Conservation (phyloP, 352 stramenopile species). For the Blastocystis sp. region DNA sequence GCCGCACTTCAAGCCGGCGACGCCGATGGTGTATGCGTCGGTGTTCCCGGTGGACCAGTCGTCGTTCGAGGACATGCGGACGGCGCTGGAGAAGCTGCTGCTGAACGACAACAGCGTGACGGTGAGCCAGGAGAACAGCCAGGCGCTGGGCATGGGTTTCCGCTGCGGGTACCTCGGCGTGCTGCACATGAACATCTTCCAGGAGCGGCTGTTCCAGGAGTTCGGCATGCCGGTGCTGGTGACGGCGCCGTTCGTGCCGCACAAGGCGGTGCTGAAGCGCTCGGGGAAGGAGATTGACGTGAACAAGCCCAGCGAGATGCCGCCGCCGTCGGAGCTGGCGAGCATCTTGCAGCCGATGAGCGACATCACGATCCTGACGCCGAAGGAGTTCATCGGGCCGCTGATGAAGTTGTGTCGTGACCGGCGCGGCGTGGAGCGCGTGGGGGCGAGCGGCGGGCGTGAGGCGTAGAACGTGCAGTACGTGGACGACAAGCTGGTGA, state of each 20-base stretch:
- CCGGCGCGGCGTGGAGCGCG: slow-evolving; percentile 74
- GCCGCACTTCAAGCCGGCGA: slow-evolving; percentile 76
- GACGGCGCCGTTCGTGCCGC: slow-evolving; percentile 95
- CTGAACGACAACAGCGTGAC: slow-evolving; percentile 94
- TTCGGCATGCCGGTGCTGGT: slow-evolving; percentile 94
- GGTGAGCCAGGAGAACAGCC: slow-evolving; percentile 89
- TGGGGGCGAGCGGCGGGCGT: neutral
- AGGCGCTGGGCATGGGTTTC: slow-evolving; percentile 88
- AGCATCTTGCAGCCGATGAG: slow-evolving; percentile 87
- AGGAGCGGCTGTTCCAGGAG: slow-evolving; percentile 93
- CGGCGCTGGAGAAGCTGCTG: slow-evolving; percentile 88
- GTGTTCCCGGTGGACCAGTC: slow-evolving; percentile 93
- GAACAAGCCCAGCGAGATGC: slow-evolving; percentile 59
- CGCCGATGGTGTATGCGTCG: slow-evolving; percentile 95
- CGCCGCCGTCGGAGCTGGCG: neutral
- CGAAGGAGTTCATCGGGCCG: slow-evolving; percentile 86
- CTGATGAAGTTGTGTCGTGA: slow-evolving; percentile 89
- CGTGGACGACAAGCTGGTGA: slow-evolving; percentile 87
- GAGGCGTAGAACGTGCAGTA: slow-evolving; percentile 82
- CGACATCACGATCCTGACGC: slow-evolving; percentile 90
- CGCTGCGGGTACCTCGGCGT: slow-evolving; percentile 93
- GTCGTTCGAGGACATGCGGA: slow-evolving; percentile 90
- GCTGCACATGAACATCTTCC: slow-evolving; percentile 96
- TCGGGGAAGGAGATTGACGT: slow-evolving; percentile 8
- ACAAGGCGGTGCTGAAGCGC: slow-evolving; percentile 76